Conservation (phyloP, 2,329 filamentous ascomycete genomes). For the Colletotrichum karsti region DNA sequence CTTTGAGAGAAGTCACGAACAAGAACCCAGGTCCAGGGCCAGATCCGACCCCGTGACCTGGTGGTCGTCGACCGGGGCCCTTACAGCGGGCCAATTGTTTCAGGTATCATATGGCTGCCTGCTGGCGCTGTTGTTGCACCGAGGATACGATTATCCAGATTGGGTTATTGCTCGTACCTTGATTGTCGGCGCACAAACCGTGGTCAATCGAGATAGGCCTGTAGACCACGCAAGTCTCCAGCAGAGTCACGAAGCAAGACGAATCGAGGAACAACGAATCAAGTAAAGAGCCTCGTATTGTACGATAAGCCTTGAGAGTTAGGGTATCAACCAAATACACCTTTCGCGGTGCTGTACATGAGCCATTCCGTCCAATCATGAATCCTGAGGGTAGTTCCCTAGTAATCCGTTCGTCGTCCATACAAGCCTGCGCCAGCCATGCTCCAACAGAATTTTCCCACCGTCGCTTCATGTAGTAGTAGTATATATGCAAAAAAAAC, state of each 20-base stretch:
- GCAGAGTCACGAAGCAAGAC: background rate
- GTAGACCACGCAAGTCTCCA: background rate
- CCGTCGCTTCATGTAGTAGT: background rate
- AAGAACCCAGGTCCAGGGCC: background rate
- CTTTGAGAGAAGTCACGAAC: background rate
- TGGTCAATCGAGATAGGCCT: background rate
- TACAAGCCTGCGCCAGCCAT: slow-evolving; percentile 12
- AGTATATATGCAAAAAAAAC: background rate
- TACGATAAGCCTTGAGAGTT: slow-evolving; percentile 7
- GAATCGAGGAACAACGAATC: background rate
- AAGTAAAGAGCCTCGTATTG: slow-evolving; percentile 3
- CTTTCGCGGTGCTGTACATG: slow-evolving; percentile 1
- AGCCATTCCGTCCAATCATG: slow-evolving; percentile 9
- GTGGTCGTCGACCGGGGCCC: background rate
- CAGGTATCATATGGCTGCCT: slow-evolving; percentile 10
- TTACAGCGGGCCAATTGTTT: slow-evolving; percentile 13
- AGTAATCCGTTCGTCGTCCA: slow-evolving; percentile 6
- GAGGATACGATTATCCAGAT: background rate
- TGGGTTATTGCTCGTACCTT: background rate
- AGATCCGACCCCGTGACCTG: background rate
- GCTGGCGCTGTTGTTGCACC: background rate
- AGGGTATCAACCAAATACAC: slow-evolving; percentile 28
- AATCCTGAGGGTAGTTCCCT: slow-evolving; percentile 1
- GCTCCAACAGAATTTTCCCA: background rate
- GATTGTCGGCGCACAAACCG: no score